Evolutionary conservation across 1,284 basidiomycete species (phyloP), one percentile per base, ranked within the genome.

Genomic region (Caloboletus inedulis): DNA sequence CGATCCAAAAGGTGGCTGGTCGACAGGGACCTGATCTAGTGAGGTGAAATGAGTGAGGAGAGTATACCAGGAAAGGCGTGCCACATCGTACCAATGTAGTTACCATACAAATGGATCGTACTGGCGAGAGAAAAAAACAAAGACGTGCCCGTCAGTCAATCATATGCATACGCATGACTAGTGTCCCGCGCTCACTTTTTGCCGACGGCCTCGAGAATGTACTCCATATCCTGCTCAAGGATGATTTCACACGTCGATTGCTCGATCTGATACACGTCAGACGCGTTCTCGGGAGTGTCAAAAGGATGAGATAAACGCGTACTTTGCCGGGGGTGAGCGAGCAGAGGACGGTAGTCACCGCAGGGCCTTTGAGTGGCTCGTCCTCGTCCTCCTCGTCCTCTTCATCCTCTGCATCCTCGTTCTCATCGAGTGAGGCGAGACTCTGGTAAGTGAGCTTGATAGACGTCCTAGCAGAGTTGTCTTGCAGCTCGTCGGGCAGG

Each of bases 71-170:
- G 6, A n/a, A 31, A 37, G 9, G 47, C n/a, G 43, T 19, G 35
- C 49, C 21, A 25, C 37, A n/a, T 59, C 73, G 49, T 71, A 90
- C 84, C 81, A 63, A 96, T 85, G 75, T 94, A 96, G 76, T 97
- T 94, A 55, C 95, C 95, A 58, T 89, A 84, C 52, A 98, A 73
- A 72, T 95, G 87, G 56, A 98, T 79, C 47, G 85, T 76, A 72
- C 91, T 94, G 43, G 14, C 36, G 14, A 40, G n/a, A 25, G 23
- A 19, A 4, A 2, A 18, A 27, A 21, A 19, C 10, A 18, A 37
- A 31, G 25, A 39, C 30, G 23, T 25, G n/a, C n/a, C 4, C 16
- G 7, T 54, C n/a, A 47, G 50, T 50, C 47, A 21, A 10, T 7
- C 35, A 16, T 7, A 14, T 10, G 13, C 40, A 16, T 7, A 13